Percentiles rank a stretch among this genome's conserved stretches.
phyloP scores from a whole-genome alignment of 345 rosid species.

The Camelina hispida region DNA sequence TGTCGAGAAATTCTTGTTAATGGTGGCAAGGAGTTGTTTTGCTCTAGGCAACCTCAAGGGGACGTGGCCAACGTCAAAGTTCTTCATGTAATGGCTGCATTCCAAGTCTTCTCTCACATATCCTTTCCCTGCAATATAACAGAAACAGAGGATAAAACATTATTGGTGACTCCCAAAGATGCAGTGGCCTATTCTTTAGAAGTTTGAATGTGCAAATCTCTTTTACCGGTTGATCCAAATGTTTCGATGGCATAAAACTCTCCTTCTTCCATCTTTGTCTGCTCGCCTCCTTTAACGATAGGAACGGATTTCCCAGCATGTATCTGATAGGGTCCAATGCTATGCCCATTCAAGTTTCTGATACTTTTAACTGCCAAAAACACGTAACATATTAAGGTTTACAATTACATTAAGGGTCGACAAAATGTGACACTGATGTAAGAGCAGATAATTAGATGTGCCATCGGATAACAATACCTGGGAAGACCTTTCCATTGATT shows the following conservation, averaged over 20 bases:
- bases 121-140: conserved; percentile 74
- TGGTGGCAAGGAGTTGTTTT: conserved; percentile 90
- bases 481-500: conserved; percentile 90
- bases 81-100: conserved; percentile 96
- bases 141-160: conserved; percentile 1
- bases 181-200: conserved; percentile 1
- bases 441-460: too few relatives aligned
- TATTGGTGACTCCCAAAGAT: neutral
- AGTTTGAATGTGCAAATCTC: neutral
- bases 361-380: conserved; percentile 80
- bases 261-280: conserved; percentile 99
- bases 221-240: conserved; percentile 87
- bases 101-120: conserved; percentile 88
- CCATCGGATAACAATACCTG: conserved; percentile 55
- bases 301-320: conserved; percentile 98
- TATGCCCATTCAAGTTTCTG: conserved; percentile 91
- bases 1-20: conserved; percentile 92
- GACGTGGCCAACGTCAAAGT: conserved; percentile 75
- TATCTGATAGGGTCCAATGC: conserved; percentile 87
- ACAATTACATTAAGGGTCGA: neutral
- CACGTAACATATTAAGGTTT: conserved; percentile 4
- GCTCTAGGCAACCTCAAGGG: conserved; percentile 91
- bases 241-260: conserved; percentile 95
- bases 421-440: too few relatives aligned
- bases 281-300: conserved; percentile 95